Evolutionary conservation across 371 early-diverging fungal species (phyloP).

Genomic region (Amoeboaphelidium occidentale): DNA sequence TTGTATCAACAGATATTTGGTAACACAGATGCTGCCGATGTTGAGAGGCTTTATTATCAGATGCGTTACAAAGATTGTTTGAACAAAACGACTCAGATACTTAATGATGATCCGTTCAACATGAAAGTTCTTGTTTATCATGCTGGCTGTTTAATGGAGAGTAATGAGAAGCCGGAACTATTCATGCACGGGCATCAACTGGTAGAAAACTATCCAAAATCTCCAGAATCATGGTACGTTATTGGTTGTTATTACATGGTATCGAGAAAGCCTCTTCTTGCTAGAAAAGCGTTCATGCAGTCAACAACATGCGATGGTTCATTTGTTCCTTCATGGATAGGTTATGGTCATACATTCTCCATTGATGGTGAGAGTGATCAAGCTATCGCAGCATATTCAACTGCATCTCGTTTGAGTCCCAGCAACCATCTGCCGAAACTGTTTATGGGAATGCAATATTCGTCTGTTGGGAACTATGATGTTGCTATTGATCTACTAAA

Average conservation of each 20-base stretch:
- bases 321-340: conserved; percentile 47
- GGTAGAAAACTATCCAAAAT: conserved; percentile 21
- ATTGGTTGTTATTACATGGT: conserved; percentile 45
- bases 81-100: no score
- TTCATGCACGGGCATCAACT: no score
- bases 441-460: conserved; percentile 49
- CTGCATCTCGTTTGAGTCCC: conserved; percentile 19
- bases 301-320: conserved; percentile 27
- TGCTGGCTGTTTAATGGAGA: no score
- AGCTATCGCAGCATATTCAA: conserved; percentile 43
- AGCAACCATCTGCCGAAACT: conserved; percentile 30
- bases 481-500: conserved; percentile 11
- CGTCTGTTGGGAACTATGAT: conserved; percentile 21
- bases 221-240: conserved; percentile 34
- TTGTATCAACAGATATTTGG: no score
- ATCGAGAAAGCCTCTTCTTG: background rate
- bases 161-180: no score
- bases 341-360: conserved; percentile 51
- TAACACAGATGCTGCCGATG: no score
- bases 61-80: no score
- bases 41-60: no score
- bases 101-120: no score
- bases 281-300: conserved; percentile 13
- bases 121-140: no score
- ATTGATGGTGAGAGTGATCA: conserved; percentile 43